phyloP scores from a whole-genome alignment of 495 filamentous ascomycete genomes.

The Aspergillus cavernicola region DNA sequence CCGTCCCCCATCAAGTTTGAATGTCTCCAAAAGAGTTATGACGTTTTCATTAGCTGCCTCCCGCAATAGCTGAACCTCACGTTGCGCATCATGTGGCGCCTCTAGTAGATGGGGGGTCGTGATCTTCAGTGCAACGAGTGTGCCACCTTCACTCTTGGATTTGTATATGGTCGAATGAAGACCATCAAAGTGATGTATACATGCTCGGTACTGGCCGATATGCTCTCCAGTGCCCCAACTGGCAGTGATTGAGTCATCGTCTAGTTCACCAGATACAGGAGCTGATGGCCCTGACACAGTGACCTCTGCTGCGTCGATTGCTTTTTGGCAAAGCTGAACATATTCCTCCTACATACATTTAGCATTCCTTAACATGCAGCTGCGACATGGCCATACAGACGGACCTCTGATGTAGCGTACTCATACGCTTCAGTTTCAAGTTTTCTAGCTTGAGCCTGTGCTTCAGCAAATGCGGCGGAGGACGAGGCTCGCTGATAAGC shows the following conservation, averaged over 20 bases:
- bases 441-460: slow-evolving; percentile 38
- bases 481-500: slow-evolving; percentile 40
- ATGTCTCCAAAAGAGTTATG: slow-evolving; percentile 67
- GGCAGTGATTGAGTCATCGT: slow-evolving; percentile 9
- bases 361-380: background rate
- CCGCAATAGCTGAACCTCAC: slow-evolving; percentile 71
- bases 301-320: slow-evolving; percentile 35
- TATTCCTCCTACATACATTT: slow-evolving; percentile 44
- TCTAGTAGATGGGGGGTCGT: slow-evolving; percentile 68
- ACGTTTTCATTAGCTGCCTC: slow-evolving; percentile 47
- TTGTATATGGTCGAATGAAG: slow-evolving; percentile 82
- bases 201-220: slow-evolving; percentile 70
- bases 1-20: slow-evolving; percentile 63
- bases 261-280: slow-evolving; percentile 15
- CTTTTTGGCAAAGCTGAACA: slow-evolving; percentile 38
- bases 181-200: slow-evolving; percentile 67
- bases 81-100: slow-evolving; percentile 73
- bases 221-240: slow-evolving; percentile 37
- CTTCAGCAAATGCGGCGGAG: slow-evolving; percentile 36
- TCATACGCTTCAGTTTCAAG: slow-evolving; percentile 39
- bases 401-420: slow-evolving; percentile 39
- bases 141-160: slow-evolving; percentile 35
- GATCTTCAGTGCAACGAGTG: slow-evolving; percentile 75
- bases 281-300: slow-evolving; percentile 8
- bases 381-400: background rate